These are phyloP conservation scores for Mycena floridula DNA, from an alignment of 768 basidiomycete species.

Conservation along the genomic window DNA sequence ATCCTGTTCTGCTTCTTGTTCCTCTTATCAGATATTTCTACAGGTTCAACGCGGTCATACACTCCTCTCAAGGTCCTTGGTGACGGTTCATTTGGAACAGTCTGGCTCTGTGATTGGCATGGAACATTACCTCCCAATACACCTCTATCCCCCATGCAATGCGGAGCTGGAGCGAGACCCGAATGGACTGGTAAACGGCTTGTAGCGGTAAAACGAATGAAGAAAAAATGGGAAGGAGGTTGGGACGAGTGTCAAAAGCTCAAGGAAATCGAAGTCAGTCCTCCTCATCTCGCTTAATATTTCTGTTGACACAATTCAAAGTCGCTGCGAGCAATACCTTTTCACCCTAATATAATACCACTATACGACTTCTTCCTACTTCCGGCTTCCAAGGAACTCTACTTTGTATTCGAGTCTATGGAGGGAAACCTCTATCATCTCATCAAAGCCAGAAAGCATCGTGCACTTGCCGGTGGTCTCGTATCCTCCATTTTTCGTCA, in stretches of 20 bases:
- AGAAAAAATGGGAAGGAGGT: constrained; percentile 94
- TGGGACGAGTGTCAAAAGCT: constrained; percentile 96
- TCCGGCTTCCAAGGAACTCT: constrained; percentile 93
- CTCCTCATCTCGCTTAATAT: constrained; percentile 7
- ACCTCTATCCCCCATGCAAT: constrained; percentile 91
- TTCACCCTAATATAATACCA: constrained; percentile 96
- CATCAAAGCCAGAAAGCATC: constrained; percentile 93
- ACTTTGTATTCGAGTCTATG: constrained; percentile 99
- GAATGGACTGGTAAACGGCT: constrained; percentile 94
- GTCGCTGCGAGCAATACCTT: constrained; percentile 92
- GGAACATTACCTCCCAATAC: constrained; percentile 89
- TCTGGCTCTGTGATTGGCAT: constrained; percentile 92
- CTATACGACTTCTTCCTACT: constrained; percentile 98
- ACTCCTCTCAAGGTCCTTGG: constrained; percentile 95
- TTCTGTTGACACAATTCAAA: constrained; percentile 25
- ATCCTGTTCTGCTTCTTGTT: constrained; percentile 4
- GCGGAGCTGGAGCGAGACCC: constrained; percentile 84
- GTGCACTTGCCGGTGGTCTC: constrained; percentile 93
- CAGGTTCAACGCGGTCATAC: constrained; percentile 84
- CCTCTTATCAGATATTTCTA: constrained; percentile 10
- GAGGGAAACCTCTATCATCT: constrained; percentile 99
- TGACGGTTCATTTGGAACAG: constrained; percentile 97
- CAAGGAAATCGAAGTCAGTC: constrained; percentile 88
- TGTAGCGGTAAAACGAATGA: constrained; percentile 98
- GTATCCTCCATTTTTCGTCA: constrained; percentile 93